Conservation (phyloP, 345 rosid genomes). For the Moricandia moricandioides region DNA sequence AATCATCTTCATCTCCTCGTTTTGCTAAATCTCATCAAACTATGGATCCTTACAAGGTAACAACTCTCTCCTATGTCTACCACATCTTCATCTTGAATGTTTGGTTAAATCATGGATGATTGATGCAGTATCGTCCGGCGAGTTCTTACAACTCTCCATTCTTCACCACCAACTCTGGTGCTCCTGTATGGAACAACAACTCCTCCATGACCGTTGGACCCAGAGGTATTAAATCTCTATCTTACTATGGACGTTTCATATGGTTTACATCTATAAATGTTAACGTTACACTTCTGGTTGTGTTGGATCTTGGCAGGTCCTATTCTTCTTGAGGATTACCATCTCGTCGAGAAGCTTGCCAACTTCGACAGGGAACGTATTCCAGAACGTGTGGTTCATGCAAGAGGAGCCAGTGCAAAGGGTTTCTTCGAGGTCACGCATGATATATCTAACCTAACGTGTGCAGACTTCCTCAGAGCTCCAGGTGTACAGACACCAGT, state of each 20-base stretch:
- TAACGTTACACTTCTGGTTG: background rate
- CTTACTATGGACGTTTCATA: background rate
- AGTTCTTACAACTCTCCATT: constrained; percentile 42
- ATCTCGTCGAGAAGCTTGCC: constrained; percentile 83
- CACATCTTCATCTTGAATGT: constrained; percentile 12
- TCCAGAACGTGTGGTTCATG: constrained; percentile 96
- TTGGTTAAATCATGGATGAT: background rate
- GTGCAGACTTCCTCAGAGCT: constrained; percentile 85
- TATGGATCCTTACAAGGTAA: constrained; percentile 62
- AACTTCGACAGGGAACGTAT: constrained; percentile 80
- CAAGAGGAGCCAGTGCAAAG: constrained; percentile 93
- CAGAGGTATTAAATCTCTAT: constrained; percentile 23
- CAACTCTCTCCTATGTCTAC: background rate
- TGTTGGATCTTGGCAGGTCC: constrained; percentile 54
- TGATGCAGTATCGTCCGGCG: constrained; percentile 38
- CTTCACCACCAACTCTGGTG: constrained; percentile 45
- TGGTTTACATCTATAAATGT: background rate
- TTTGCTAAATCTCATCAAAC: constrained; percentile 22
- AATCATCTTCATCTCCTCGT: constrained; percentile 30
- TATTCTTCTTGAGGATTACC: constrained; percentile 89
- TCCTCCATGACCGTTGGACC: constrained; percentile 44
- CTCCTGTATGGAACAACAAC: constrained; percentile 48
- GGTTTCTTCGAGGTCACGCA: constrained; percentile 94
- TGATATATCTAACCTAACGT: constrained; percentile 61
- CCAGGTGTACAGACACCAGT: constrained; percentile 93